Evolutionary conservation across 2,329 filamentous ascomycete genomes (phyloP), one percentile per base, ranked within the genome.

Genomic region (Nemania sp.): DNA sequence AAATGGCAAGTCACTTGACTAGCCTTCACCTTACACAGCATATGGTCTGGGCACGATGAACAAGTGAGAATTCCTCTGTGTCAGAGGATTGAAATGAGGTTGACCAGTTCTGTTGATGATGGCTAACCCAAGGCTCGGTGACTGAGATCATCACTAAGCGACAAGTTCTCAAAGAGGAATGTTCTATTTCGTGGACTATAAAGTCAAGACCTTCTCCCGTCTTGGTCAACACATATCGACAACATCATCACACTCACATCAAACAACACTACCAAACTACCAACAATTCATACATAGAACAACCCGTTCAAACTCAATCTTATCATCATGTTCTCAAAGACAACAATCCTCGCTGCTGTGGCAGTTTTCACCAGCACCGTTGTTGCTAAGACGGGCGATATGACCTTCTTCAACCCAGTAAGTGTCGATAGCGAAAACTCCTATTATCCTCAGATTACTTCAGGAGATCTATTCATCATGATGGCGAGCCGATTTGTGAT

Each of bases 331-430:
- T 47, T 36, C 31, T 26, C 54, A 30, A 54, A 46, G 14, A 23
- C 43, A 6, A 49, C 43, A 12, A 42, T 57, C 31, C 26, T 59
- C 42, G 43, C 57, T 46, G 50, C 47, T 11, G 36, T 59, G 14
- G 50, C 57, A 15, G 54, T 26, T 9, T 49, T 59, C 30, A 22
- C 54, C 0, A 54, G 26, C 39, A 17, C 48, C 24, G 57, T 47
- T 33, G 41, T 44, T 22, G 54, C 57, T 14, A 34, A 3, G 4
- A 26, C 44, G 2, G 57, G 57, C 3, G 42, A 49, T 11, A 57
- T 60, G 54, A 60, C 57, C 4, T 57, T 7, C 11, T 60, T 48
- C n/a, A 12, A 50, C 12, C 57, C 57, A 15, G 57, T 59, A 51
- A 49, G 56, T 53, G 5, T 31, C 31, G 1, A 9, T 6, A 12